Base-by-base conservation (phyloP, 106 monocot species). In the Dendrobium nobile region DNA sequence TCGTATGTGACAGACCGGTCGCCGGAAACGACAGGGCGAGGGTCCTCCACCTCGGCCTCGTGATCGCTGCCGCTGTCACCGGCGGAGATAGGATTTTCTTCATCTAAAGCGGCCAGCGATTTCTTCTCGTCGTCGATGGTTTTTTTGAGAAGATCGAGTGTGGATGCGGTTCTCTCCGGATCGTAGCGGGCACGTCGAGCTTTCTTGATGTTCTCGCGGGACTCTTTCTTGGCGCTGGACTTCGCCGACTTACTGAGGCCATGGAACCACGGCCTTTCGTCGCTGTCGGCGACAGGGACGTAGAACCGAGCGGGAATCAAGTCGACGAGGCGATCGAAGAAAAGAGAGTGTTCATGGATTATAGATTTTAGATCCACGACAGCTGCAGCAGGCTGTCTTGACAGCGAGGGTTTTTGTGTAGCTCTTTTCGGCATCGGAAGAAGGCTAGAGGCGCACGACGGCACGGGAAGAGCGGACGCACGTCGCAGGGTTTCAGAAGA, bases 201-300 rank as follows among this genome's bases (percentile, higher is more conserved):
- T 47, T 88, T 87, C 85, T 90, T 90, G 77, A 87, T 47, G 80
- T 96, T 93, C 67, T 90, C 88, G 27, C 90, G 87, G 43, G 94
- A 87, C 67, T 89, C 87, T 76, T 83, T 85, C 92, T 90, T 94
- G 54, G 84, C 80, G 73, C 86, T 82, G 64, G 87, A 84, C 82
- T 94, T 92, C 68, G 84, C 90, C 5, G 84, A 73, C 82, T 94
- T 94, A 82, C 90, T 90, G 73, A 96, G 94, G 17, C 93, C 93
- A 33, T 88, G 90, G 75, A 83, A 90, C 92, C 90, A 93, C 1
- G 96, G 93, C 37, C 75, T 65, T 74, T 92, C 90, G 19, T 89
- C 86, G 82, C 81, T 87, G 72, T 73, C 85, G 67, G 79, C 22
- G 75, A 40, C 72, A 0, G 91, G 82, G 77, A 96, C 88, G 88